These are phyloP conservation scores for Nymphaea colorata DNA, from an alignment of 164 flowering plant genomes.

Conservation along the genomic window DNA sequence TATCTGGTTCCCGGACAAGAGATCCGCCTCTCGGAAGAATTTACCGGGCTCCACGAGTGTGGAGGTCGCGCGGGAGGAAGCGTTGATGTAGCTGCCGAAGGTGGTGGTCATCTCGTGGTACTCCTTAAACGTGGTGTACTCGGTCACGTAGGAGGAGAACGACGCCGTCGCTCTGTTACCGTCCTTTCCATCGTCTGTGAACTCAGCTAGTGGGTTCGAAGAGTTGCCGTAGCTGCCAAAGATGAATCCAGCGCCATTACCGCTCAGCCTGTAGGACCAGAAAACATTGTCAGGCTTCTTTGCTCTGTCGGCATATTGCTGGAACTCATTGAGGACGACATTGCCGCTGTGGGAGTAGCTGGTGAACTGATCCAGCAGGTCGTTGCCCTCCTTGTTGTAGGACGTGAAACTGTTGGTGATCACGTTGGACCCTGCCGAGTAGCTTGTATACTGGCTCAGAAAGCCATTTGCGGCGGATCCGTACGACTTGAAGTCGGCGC, in stretches of 20 bases:
- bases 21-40: slow-evolving; percentile 62
- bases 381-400: not conserved
- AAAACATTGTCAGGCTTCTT: slow-evolving; percentile 65
- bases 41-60: slow-evolving; percentile 64
- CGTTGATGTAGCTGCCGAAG: slow-evolving; percentile 30
- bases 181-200: slow-evolving; percentile 57
- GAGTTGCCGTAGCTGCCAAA: slow-evolving; percentile 68
- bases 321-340: not conserved
- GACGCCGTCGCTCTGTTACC: slow-evolving; percentile 18
- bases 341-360: not conserved
- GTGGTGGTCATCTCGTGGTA: slow-evolving; percentile 13
- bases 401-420: not conserved
- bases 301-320: slow-evolving; percentile 45
- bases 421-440: not conserved
- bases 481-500: not conserved
- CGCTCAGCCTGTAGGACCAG: slow-evolving; percentile 41
- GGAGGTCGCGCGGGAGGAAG: slow-evolving; percentile 12
- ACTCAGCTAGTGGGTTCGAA: slow-evolving; percentile 50
- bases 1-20: slow-evolving; percentile 50
- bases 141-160: slow-evolving; percentile 41
- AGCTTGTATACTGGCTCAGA: not conserved
- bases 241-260: slow-evolving; percentile 28
- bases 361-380: not conserved
- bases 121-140: slow-evolving; percentile 43
- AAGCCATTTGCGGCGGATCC: not conserved